A percentile compares a stretch with the other conserved stretches of the same genome.
Evolutionary conservation across 805 yeast genomes (phyloP).

Genomic region (Ogataea wickerhamii): DNA sequence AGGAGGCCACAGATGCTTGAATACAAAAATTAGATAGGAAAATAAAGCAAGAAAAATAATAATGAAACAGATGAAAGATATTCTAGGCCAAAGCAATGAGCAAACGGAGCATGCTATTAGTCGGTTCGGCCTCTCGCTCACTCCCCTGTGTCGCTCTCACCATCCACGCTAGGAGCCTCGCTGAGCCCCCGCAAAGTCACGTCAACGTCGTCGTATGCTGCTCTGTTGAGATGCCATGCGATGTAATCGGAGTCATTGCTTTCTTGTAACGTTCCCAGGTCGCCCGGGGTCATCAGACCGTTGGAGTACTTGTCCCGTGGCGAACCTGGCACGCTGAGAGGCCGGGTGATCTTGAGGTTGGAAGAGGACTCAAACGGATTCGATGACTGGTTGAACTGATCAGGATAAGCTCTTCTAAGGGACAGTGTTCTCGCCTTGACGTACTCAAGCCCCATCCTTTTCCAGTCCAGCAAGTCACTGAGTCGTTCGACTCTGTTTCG

Average conservation of each 20-base stretch:
- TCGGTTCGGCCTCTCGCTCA: too few relatives aligned
- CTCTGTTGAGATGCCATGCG: slow-evolving; percentile 48
- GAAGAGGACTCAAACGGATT: slow-evolving; percentile 37
- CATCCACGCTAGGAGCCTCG: slow-evolving; percentile 36
- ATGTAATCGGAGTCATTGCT: slow-evolving; percentile 82
- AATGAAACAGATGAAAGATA: too few relatives aligned
- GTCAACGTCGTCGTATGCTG: slow-evolving; percentile 36
- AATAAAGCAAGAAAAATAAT: too few relatives aligned
- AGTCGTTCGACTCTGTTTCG: slow-evolving; percentile 95
- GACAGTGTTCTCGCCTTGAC: slow-evolving; percentile 92
- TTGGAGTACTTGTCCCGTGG: slow-evolving; percentile 65
- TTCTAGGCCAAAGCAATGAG: too few relatives aligned
- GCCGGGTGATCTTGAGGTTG: slow-evolving; percentile 76
- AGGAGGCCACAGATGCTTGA: slow-evolving; percentile 3
- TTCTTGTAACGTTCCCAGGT: slow-evolving; percentile 93
- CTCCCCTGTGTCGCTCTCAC: slow-evolving; percentile 20
- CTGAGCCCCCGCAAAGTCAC: slow-evolving; percentile 35
- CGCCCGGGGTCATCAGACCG: slow-evolving; percentile 92
- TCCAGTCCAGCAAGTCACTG: slow-evolving; percentile 93
- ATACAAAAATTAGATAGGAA: too few relatives aligned
- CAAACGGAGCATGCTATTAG: too few relatives aligned
- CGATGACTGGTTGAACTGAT: slow-evolving; percentile 52
- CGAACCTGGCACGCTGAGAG: slow-evolving; percentile 95
- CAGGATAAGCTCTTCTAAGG: slow-evolving; percentile 90
- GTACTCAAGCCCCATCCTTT: slow-evolving; percentile 95